Evolutionary conservation across 1,284 basidiomycete genomes (phyloP), one percentile per base, ranked within the genome.

Genomic region (Anthracocystis panici-leucophaei): DNA sequence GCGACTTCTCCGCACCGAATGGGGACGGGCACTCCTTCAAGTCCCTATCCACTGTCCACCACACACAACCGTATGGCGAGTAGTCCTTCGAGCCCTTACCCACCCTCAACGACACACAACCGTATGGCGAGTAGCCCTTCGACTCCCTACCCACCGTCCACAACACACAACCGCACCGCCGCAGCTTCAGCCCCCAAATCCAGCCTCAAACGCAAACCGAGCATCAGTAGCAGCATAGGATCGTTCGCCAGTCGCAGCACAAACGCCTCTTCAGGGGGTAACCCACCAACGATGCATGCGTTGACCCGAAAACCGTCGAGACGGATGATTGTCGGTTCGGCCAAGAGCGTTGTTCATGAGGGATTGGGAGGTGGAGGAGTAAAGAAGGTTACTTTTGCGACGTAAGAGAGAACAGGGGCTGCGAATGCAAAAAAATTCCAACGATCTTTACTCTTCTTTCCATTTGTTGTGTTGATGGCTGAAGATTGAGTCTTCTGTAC

Each of bases 371-470:
- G 48, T 25, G 42, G 21, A 2, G 42, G 42, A 3, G n/a, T n/a
- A n/a, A 51, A 51, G 21, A 51, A 51, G 33, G 49, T 51, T 1
- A 31, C 31, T 38, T 51, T 38, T n/a, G 49, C 31, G 21, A 14
- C 18, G 27, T 49, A n/a, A 46, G 45, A 14, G 45, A 46, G 23
- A 5, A 27, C 14, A 27, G 21, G 25, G 18, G 10, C 9, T 45
- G 44, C 23, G 11, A 14, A 16, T 38, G 11, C 10, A 3, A 14
- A 3, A 12, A 38, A 14, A 38, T 2, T 2, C 12, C 31, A 33
- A 33, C 35, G 14, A 12, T 38, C 35, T 33, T 33, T 33, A 44
- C 20, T 5, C 42, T 10, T 1, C 42, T 23, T 45, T 27, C 14
- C 45, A 3, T n/a, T 20, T 7, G 21, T 9, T 33, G 7, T 16